These are phyloP conservation scores for Fusarium sulawesiense DNA, from an alignment of 2,329 filamentous ascomycete species.

Conservation along the genomic window DNA sequence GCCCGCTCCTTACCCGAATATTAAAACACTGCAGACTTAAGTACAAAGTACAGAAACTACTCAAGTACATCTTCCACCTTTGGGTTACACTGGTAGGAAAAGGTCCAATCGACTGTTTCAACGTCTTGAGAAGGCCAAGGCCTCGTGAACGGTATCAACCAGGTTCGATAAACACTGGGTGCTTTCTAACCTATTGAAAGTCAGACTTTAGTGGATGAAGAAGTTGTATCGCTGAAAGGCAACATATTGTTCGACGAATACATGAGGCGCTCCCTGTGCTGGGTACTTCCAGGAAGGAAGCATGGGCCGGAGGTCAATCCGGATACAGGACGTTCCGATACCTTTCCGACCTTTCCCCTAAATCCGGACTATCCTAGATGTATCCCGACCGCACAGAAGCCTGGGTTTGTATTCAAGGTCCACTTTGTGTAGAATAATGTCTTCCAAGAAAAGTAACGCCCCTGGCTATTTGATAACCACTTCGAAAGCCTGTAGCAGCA, in stretches of 20 bases:
- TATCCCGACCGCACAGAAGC: neutral
- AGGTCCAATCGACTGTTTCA: fast-evolving
- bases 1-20: neutral
- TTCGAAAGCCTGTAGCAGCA: neutral
- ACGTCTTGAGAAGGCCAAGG: neutral
- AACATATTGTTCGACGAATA: neutral
- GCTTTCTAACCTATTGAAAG: fast-evolving
- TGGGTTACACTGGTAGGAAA: neutral
- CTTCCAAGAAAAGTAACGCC: fast-evolving
- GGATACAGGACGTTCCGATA: neutral
- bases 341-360: neutral
- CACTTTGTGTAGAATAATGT: neutral
- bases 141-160: neutral
- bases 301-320: too few species aligned
- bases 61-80: fast-evolving
- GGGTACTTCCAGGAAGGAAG: too few species aligned
- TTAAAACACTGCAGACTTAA: fast-evolving
- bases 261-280: too few species aligned
- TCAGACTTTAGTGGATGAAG: neutral
- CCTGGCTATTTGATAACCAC: neutral
- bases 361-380: neutral
- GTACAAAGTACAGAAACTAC: fast-evolving
- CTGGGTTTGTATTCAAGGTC: fast-evolving
- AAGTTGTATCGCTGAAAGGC: fast-evolving
- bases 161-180: neutral